phyloP scores from a whole-genome alignment of 306 rosid species.

The Trichosanthes truncata region DNA sequence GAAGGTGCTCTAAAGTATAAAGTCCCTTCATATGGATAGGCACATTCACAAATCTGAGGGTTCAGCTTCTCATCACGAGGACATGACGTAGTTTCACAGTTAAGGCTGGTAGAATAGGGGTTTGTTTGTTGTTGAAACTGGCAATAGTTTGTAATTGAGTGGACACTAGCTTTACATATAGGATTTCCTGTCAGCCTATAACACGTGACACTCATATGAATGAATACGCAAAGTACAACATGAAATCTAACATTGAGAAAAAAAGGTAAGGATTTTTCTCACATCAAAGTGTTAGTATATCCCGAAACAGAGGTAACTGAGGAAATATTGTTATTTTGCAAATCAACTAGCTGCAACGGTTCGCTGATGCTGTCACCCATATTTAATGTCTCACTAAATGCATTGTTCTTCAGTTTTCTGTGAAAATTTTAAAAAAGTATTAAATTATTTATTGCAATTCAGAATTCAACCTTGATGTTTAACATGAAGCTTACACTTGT shows the following conservation, averaged over 20 bases:
- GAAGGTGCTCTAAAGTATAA: constrained; percentile 66
- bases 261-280: constrained; percentile 17
- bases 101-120: constrained; percentile 59
- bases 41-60: constrained; percentile 88
- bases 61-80: constrained; percentile 50
- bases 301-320: constrained; percentile 30
- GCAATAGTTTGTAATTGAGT: constrained; percentile 41
- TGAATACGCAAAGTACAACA: not conserved
- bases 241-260: not conserved
- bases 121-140: constrained; percentile 34
- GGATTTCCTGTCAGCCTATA: constrained; percentile 87
- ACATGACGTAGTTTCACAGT: constrained; percentile 48
- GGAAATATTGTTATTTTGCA: constrained; percentile 64
- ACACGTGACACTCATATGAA: constrained; percentile 14
- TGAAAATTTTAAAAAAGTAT: not conserved
- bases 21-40: constrained; percentile 72
- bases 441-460: constrained; percentile 3
- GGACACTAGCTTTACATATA: constrained; percentile 30
- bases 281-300: constrained; percentile 57
- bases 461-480: not conserved
- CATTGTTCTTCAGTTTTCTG: constrained; percentile 72
- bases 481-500: constrained; percentile 65
- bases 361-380: constrained; percentile 66
- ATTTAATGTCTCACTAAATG: constrained; percentile 45
- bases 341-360: constrained; percentile 62